Base-by-base conservation (phyloP, 768 basidiomycete species). In the Naganishia vaughanmartiniae region DNA sequence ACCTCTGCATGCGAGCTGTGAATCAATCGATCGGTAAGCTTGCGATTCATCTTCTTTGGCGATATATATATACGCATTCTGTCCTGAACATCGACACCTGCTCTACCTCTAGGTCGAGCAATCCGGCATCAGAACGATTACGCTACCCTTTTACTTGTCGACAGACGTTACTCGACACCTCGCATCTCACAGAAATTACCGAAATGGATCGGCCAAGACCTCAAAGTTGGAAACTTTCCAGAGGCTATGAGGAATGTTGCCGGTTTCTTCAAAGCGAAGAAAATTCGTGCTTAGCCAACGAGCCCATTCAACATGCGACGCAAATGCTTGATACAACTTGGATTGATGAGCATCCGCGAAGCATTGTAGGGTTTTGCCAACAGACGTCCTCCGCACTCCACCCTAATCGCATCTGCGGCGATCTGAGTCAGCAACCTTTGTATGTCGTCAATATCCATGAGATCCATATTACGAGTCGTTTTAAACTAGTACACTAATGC, bases 21-120 rank as follows among this genome's bases (percentile, higher is more conserved):
- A 99, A 99, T 81, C 95, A 99, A 79, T 92, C 91, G 68, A 96
- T 99, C 72, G 95, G 94, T 91, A 58, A 68, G 88, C 80, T 2
- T 10, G 21, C 36, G 33, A 7, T 42, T 21, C 33, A 3, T 26
- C 2, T 34, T 30, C 34, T 24, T 5, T 21, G 21, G n/a, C 12
- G 6, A 17, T 28, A 28, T 2, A 15, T 31, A 28, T 5, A 12
- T 54, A n/a, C n/a, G 33, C 33, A 5, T 28, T 28, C 53, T 42
- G 34, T 33, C 24, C 55, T 33, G 48, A 51, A 51, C 6, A 15
- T 46, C 24, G 4, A 0, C 51, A n/a, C 19, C 28, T 30, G 31
- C 67, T 72, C 55, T 70, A n/a, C 34, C 1, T 14, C 3, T 72
- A 96, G 93, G 93, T 36, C 88, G 95, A 58, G 94, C 94, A 4